These are phyloP conservation scores for Cytospora piceicola DNA, from an alignment of 2,329 filamentous ascomycete species.

Conservation along the genomic window DNA sequence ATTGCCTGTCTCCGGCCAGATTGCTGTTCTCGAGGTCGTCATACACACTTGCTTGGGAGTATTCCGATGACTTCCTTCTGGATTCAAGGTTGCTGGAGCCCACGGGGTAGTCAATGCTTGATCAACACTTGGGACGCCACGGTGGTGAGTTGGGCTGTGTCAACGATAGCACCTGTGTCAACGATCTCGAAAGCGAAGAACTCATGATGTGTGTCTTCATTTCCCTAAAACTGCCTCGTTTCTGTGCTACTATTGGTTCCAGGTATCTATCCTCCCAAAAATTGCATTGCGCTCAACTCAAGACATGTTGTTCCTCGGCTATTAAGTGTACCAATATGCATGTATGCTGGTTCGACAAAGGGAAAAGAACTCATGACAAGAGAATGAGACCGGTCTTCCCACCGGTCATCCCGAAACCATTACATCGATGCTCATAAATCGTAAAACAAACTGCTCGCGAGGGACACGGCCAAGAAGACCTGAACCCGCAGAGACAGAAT, in stretches of 20 bases:
- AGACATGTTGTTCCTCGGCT: not conserved
- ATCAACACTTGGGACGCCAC: not conserved
- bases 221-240: not conserved
- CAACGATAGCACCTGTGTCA: not conserved
- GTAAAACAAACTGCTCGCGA: slow-evolving; percentile 3
- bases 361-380: not conserved
- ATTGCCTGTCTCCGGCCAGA: too few species aligned
- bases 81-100: not conserved
- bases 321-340: not conserved
- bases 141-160: not conserved
- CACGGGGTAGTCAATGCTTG: not conserved
- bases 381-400: not conserved
- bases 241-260: not conserved
- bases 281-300: not conserved
- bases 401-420: not conserved
- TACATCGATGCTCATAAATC: slow-evolving; percentile 5
- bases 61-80: too few species aligned
- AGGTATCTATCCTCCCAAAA: not conserved
- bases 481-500: slow-evolving; percentile 8
- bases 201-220: not conserved
- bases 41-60: too few species aligned
- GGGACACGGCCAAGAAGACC: not conserved
- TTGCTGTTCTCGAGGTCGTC: too few species aligned
- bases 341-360: not conserved
- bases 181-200: not conserved